Evolutionary conservation across 2,329 filamentous ascomycete species (phyloP).

Genomic region (Scedosporium dehoogii): DNA sequence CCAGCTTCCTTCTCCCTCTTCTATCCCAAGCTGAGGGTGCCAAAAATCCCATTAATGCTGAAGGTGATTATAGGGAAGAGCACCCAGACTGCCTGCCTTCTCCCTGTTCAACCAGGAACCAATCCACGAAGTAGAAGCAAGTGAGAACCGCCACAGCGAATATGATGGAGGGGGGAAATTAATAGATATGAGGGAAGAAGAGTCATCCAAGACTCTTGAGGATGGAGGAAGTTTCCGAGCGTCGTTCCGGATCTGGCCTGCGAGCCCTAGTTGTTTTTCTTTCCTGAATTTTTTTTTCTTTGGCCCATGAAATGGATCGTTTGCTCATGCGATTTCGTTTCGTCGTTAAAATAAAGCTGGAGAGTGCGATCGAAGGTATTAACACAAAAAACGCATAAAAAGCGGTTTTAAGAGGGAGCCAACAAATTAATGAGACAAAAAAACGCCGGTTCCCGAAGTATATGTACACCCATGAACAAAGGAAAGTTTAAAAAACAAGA

Average conservation of each 20-base stretch:
- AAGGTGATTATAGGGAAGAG: background rate
- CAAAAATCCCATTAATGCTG: background rate
- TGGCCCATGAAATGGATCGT: slow-evolving; percentile 33
- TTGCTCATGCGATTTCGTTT: slow-evolving; percentile 8
- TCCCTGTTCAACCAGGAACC: background rate
- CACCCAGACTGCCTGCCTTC: background rate
- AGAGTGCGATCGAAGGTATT: slow-evolving; percentile 3
- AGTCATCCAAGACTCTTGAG: too few relatives aligned
- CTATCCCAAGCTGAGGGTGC: too few relatives aligned
- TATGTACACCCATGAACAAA: slow-evolving; percentile 1
- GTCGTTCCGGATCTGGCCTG: too few relatives aligned
- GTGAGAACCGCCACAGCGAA: too few relatives aligned
- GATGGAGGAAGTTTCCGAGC: too few relatives aligned
- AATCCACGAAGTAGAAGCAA: background rate
- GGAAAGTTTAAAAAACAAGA: background rate
- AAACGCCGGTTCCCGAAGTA: background rate
- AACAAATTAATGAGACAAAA: slow-evolving; percentile 1
- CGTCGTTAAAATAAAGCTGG: slow-evolving; percentile 2
- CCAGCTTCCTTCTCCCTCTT: too few relatives aligned
- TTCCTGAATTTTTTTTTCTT: background rate
- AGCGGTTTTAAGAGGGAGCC: background rate
- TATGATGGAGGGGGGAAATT: too few relatives aligned
- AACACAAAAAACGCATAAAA: background rate
- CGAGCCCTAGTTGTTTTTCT: background rate
- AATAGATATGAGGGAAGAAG: too few relatives aligned